phyloP scores from a whole-genome alignment of 306 rosid species.

The Citrullus colocynthis region DNA sequence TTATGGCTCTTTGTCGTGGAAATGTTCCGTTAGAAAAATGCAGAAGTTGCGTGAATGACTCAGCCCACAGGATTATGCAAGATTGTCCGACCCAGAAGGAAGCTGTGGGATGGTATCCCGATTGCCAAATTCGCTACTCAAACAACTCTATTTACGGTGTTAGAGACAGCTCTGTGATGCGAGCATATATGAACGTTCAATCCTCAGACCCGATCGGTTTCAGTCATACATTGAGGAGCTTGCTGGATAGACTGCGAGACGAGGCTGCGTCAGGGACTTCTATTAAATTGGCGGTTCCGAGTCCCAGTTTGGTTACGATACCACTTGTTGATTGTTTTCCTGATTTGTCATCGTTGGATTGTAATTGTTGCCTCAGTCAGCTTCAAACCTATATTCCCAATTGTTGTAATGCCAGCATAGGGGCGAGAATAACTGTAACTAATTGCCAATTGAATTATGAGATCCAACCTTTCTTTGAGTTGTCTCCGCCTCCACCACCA shows the following conservation, averaged over 20 bases:
- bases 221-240: background rate
- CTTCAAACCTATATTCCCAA: too few species aligned
- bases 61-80: background rate
- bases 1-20: background rate
- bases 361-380: background rate
- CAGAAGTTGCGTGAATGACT: background rate
- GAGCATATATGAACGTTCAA: background rate
- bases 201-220: background rate
- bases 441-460: background rate
- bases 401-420: background rate
- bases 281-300: background rate
- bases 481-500: background rate
- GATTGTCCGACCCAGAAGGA: conserved; percentile 10
- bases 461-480: background rate
- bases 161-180: background rate
- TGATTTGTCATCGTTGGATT: background rate
- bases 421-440: background rate
- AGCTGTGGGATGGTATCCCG: conserved; percentile 2
- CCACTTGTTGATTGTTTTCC: background rate
- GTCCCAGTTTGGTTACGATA: background rate
- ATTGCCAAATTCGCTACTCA: conserved; percentile 13
- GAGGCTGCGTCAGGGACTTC: background rate
- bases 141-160: background rate
- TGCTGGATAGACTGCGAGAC: background rate
- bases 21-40: background rate